Evolutionary conservation across 2,329 filamentous ascomycete species (phyloP), one percentile per base, ranked within the genome.

Genomic region (Iodosphaeria phyllophila): DNA sequence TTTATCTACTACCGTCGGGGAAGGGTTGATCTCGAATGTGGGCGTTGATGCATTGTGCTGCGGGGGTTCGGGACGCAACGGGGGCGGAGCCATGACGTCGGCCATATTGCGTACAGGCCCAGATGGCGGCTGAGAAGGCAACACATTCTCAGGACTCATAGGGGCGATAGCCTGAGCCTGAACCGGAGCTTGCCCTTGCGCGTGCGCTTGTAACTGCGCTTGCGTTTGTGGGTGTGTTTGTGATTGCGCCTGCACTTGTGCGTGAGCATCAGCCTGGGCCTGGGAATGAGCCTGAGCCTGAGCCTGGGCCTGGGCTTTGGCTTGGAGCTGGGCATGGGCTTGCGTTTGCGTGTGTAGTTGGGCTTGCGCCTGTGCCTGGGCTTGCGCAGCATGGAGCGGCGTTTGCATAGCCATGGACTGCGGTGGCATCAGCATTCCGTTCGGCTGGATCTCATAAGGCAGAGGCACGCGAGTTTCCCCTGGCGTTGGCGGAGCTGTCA

Each of bases 71-170:
- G 64, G 63, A 18, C 63, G 52, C 27, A 69, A 48, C 5, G 62
- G 60, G 2, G 64, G 62, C 5, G 64, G 60, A 8, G 60, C 59
- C 56, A 67, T 64, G 11, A 63, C 54, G 15, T 69, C 64, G 6
- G 55, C 46, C 17, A 64, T 55, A 8, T 52, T 47, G 6, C 52
- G n/a, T n/a, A n/a, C n/a, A n/a, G n/a, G n/a, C n/a, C n/a, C n/a
- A n/a, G n/a, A n/a, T n/a, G n/a, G 42, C 6, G 48, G 27, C 8
- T 44, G 30, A 19, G 46, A 30, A 8, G 48, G 36, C 16, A 41
- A 44, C n/a, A 35, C 8, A 35, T 30, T 22, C 37, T n/a, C n/a
- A n/a, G n/a, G n/a, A n/a, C n/a, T n/a, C n/a, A n/a, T n/a, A n/a
- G n/a, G n/a, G n/a, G n/a, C n/a, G n/a, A n/a, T n/a, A n/a, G n/a